These are phyloP conservation scores for Starmerella kuoi DNA, from an alignment of 805 yeast genomes.

Conservation along the genomic window DNA sequence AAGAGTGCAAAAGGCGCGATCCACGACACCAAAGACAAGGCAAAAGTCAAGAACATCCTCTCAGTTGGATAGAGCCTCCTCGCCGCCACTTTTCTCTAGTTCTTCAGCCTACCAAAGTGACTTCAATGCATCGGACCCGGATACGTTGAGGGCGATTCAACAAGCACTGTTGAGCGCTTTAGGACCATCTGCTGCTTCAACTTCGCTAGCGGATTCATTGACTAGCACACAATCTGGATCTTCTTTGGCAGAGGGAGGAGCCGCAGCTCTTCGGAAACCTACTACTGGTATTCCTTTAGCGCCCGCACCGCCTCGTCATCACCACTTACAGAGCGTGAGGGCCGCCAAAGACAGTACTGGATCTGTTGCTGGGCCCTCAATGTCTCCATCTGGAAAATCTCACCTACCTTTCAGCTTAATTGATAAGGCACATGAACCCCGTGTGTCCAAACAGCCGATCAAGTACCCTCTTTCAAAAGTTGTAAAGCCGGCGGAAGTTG, in stretches of 20 bases:
- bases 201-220: conserved; percentile 13
- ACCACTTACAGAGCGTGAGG: not conserved
- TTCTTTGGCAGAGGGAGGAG: no score
- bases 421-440: not conserved
- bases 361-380: not conserved
- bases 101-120: conserved; percentile 4
- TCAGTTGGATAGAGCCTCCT: not conserved
- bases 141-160: conserved; percentile 24
- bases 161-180: conserved; percentile 22
- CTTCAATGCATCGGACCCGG: conserved; percentile 22
- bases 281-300: not conserved
- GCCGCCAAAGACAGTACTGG: not conserved
- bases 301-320: not conserved
- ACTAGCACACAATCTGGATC: not conserved
- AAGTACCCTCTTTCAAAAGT: conserved; percentile 3
- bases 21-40: not conserved
- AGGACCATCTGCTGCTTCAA: conserved; percentile 12
- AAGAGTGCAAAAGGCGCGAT: not conserved
- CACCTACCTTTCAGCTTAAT: not conserved
- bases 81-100: not conserved
- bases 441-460: not conserved
- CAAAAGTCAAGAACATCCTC: not conserved
- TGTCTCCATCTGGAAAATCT: not conserved
- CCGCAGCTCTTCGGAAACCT: not conserved
- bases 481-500: conserved; percentile 25